A percentile compares a stretch with the other conserved stretches of the same genome.
Evolutionary conservation across 2,329 filamentous ascomycete genomes (phyloP).

Genomic region (Cytospora piceicola): DNA sequence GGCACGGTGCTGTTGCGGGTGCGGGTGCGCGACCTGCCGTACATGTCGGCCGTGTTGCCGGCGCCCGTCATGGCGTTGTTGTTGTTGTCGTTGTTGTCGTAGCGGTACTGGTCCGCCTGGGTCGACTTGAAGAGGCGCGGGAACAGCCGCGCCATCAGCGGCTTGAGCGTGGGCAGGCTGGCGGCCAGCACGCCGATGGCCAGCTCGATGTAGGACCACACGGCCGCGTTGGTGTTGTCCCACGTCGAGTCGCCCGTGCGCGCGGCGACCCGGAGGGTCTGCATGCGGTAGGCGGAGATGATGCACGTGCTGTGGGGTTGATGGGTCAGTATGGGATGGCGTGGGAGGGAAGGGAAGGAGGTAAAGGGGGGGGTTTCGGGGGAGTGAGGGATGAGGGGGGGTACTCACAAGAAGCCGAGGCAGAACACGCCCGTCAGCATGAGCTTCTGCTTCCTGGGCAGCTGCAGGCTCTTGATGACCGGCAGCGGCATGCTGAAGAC

Average conservation of each 20-base stretch:
- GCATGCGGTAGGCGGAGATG: slow-evolving; percentile 37
- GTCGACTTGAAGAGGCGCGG: slow-evolving; percentile 33
- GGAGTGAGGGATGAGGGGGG: no score
- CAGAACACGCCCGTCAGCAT: slow-evolving; percentile 35
- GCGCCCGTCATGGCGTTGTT: slow-evolving; percentile 9
- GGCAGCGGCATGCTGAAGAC: slow-evolving; percentile 37
- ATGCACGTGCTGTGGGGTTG: slow-evolving; percentile 34
- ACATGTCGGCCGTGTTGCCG: slow-evolving; percentile 8
- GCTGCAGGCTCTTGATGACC: slow-evolving; percentile 35
- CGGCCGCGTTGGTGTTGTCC: slow-evolving; percentile 38
- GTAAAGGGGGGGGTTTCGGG: neutral
- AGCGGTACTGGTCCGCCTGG: neutral
- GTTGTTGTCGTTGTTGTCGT: slow-evolving; percentile 1
- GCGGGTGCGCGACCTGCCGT: slow-evolving; percentile 12
- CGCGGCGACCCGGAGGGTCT: slow-evolving; percentile 35
- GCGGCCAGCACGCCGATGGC: slow-evolving; percentile 37
- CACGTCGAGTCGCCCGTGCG: slow-evolving; percentile 33
- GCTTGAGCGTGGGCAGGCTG: slow-evolving; percentile 38
- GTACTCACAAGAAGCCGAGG: slow-evolving; percentile 37
- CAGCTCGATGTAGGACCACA: slow-evolving; percentile 40
- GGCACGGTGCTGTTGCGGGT: slow-evolving; percentile 10
- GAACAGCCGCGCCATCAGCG: slow-evolving; percentile 34
- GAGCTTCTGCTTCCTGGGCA: slow-evolving; percentile 35
- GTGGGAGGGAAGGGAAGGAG: neutral
- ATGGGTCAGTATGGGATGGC: neutral